Conservation (phyloP, 208 protist genomes). For the Willaertia magna region DNA sequence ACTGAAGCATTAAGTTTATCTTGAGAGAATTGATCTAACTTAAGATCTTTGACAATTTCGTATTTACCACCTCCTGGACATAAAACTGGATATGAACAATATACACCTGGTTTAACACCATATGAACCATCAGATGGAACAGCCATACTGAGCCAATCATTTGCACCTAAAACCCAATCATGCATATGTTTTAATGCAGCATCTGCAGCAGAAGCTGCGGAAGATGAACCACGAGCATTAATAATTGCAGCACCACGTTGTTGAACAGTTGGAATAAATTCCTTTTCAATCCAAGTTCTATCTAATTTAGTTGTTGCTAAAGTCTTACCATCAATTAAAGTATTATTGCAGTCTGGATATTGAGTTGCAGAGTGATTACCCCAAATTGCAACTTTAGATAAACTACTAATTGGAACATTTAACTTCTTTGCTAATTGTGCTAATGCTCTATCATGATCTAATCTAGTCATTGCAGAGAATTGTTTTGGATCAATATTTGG, state of each 20-base stretch:
- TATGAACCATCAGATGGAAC: slow-evolving; percentile 74
- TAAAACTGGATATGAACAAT: slow-evolving; percentile 81
- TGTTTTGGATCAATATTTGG: slow-evolving; percentile 58
- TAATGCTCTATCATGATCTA: slow-evolving; percentile 86
- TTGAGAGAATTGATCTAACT: slow-evolving; percentile 24
- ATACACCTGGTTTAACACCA: slow-evolving; percentile 59
- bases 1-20: slow-evolving; percentile 23
- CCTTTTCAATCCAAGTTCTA: slow-evolving; percentile 46
- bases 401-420: slow-evolving; percentile 42
- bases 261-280: slow-evolving; percentile 68
- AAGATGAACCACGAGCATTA: slow-evolving; percentile 58
- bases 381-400: slow-evolving; percentile 82
- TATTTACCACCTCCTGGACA: slow-evolving; percentile 59
- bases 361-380: slow-evolving; percentile 87
- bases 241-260: slow-evolving; percentile 78
- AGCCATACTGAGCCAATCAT: slow-evolving; percentile 67
- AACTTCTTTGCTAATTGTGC: slow-evolving; percentile 58
- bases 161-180: slow-evolving; percentile 1
- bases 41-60: slow-evolving; percentile 52
- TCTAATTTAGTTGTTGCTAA: slow-evolving; percentile 44
- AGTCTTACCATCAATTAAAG: slow-evolving; percentile 42
- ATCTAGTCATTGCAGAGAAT: slow-evolving; percentile 83
- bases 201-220: slow-evolving; percentile 75
- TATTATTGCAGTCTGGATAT: slow-evolving; percentile 58
- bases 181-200: slow-evolving; percentile 3